Conservation (phyloP, 2,329 filamentous ascomycete species). For the Hymenoscyphus albidus region DNA sequence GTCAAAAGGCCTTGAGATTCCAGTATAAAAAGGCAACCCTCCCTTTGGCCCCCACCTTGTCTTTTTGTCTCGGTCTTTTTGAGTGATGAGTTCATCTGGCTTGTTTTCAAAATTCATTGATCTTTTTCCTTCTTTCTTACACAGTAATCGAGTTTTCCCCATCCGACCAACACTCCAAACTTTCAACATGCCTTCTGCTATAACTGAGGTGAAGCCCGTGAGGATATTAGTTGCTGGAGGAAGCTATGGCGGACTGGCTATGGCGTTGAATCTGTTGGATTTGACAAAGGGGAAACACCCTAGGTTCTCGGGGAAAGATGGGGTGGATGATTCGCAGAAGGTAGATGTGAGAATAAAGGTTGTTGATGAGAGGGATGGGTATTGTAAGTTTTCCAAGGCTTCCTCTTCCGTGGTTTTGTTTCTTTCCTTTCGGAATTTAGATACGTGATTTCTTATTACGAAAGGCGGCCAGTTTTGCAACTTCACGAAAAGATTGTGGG, state of each 20-base stretch:
- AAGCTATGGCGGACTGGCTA: constrained; percentile 67
- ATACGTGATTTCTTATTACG: not conserved
- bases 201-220: constrained; percentile 2
- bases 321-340: constrained; percentile 35
- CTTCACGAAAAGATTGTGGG: not conserved
- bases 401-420: not conserved
- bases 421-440: not conserved
- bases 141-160: constrained; percentile 4
- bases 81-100: not conserved
- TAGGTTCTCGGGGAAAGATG: constrained; percentile 29
- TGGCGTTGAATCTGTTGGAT: constrained; percentile 64
- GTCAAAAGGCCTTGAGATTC: not conserved
- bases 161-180: not conserved
- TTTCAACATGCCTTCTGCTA: constrained; percentile 1
- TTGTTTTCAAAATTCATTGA: not conserved
- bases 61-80: not conserved
- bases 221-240: constrained; percentile 66
- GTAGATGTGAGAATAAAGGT: constrained; percentile 66
- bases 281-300: constrained; percentile 50
- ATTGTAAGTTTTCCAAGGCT: constrained; percentile 52
- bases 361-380: constrained; percentile 79
- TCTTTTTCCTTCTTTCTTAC: constrained; percentile 5
- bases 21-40: not conserved
- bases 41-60: not conserved
- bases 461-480: not conserved